Evolutionary conservation across 352 stramenopile species (phyloP).

Genomic region (Pythium plurisporium): DNA sequence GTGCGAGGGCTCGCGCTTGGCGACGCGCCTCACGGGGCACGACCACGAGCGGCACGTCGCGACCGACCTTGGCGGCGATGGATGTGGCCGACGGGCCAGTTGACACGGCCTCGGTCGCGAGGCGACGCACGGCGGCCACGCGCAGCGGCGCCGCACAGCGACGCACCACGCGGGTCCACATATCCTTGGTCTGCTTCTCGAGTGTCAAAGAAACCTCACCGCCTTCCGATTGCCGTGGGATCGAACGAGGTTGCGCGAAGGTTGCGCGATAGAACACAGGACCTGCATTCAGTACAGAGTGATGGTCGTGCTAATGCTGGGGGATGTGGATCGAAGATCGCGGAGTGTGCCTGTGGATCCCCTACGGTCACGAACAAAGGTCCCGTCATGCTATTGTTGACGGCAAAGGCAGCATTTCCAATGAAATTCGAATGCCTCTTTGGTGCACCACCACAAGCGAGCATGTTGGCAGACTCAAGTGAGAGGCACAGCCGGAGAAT

Average conservation of each 20-base stretch:
- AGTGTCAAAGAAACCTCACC: not conserved
- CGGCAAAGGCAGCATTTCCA: too few relatives aligned
- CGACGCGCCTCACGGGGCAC: slow-evolving; percentile 59
- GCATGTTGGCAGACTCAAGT: too few relatives aligned
- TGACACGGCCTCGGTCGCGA: slow-evolving; percentile 10
- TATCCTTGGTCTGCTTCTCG: slow-evolving; percentile 5
- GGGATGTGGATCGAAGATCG: too few relatives aligned
- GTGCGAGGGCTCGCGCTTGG: slow-evolving; percentile 42
- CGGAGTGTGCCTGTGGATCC: too few relatives aligned
- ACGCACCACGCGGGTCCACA: slow-evolving; percentile 22
- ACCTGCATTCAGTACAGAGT: not conserved
- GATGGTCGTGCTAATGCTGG: slow-evolving; percentile 1
- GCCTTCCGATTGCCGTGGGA: not conserved
- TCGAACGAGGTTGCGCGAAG: slow-evolving; percentile 18
- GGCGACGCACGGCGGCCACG: slow-evolving; percentile 24
- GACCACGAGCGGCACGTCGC: slow-evolving; percentile 50
- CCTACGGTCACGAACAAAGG: too few relatives aligned
- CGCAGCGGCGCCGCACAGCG: slow-evolving; percentile 7
- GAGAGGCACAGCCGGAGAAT: too few relatives aligned
- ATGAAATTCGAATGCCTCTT: too few relatives aligned
- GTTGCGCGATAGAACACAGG: slow-evolving; percentile 1
- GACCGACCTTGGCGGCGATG: slow-evolving; percentile 32
- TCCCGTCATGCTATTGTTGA: too few relatives aligned
- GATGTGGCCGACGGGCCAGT: slow-evolving; percentile 2
- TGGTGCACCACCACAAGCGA: too few relatives aligned